These are phyloP conservation scores for Colletotrichum chlorophyti DNA, from an alignment of 2,329 filamentous ascomycete genomes.

Conservation along the genomic window DNA sequence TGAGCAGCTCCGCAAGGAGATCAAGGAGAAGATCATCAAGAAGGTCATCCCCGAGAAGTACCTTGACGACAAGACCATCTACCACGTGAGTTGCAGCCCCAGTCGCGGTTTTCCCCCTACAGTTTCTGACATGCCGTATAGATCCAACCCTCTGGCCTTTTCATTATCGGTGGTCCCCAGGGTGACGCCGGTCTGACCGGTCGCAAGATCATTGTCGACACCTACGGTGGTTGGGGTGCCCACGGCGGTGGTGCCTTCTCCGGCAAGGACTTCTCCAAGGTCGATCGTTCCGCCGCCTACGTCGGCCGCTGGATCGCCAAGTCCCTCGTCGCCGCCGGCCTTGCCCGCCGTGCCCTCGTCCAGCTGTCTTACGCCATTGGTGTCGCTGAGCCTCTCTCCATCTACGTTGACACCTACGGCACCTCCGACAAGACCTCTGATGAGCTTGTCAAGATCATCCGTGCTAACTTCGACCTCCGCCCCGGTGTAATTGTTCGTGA, in stretches of 20 bases:
- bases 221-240: constrained; percentile 99
- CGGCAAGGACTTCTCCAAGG: constrained; percentile 99
- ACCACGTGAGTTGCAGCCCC: constrained; percentile 80
- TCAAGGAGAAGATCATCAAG: constrained; percentile 97
- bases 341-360: constrained; percentile 91
- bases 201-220: constrained; percentile 99
- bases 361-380: constrained; percentile 99
- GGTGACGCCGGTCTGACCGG: constrained; percentile 98
- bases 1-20: constrained; percentile 91
- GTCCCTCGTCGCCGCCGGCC: constrained; percentile 87
- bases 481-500: constrained; percentile 99
- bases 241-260: constrained; percentile 99
- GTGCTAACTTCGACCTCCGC: constrained; percentile 95
- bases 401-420: constrained; percentile 98
- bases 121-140: constrained; percentile 44
- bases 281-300: constrained; percentile 98
- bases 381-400: constrained; percentile 95
- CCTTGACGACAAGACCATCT: constrained; percentile 91
- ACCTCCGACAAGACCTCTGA: constrained; percentile 89
- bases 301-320: constrained; percentile 99
- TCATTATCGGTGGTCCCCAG: constrained; percentile 99
- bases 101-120: neutral
- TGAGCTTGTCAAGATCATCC: constrained; percentile 94
- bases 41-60: constrained; percentile 91
- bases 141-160: constrained; percentile 97